Conservation (phyloP, 1,284 basidiomycete genomes). For the Trichosporon sp. region DNA sequence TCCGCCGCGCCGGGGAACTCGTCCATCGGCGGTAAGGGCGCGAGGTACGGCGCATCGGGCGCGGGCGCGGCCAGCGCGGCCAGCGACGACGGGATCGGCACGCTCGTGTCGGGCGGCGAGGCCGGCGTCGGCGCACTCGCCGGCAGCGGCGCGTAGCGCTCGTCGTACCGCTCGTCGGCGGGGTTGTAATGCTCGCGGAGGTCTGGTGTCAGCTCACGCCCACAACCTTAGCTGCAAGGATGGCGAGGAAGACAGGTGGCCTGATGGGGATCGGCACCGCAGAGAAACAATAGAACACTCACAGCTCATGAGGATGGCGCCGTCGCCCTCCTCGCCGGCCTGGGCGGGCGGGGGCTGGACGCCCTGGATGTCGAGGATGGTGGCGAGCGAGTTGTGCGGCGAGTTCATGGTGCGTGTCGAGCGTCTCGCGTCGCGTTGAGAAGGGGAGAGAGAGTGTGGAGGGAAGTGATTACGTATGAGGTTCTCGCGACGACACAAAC, state of each 20-base stretch:
- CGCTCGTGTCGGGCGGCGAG: slow-evolving; percentile 21
- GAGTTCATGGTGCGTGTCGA: slow-evolving; percentile 8
- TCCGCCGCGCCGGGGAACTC: slow-evolving; percentile 11
- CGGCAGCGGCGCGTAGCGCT: not conserved
- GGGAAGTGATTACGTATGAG: slow-evolving; percentile 10
- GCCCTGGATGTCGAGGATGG: slow-evolving; percentile 3
- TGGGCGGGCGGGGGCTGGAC: not conserved
- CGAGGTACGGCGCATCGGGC: slow-evolving; percentile 8
- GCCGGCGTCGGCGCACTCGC: slow-evolving; percentile 10
- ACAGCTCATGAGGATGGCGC: slow-evolving; percentile 19
- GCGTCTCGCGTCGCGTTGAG: not conserved
- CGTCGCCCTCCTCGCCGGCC: slow-evolving; percentile 8
- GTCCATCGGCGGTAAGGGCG: slow-evolving; percentile 4
- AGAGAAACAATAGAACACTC: slow-evolving; percentile 7
- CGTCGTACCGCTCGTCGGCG: not conserved
- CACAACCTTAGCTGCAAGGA: not conserved
- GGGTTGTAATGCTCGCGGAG: slow-evolving; percentile 13
- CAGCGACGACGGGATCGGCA: slow-evolving; percentile 23
- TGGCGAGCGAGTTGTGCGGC: slow-evolving; percentile 11
- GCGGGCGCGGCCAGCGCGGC: slow-evolving; percentile 15
- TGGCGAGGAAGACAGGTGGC: not conserved
- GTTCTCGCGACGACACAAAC: not conserved
- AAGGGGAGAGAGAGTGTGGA: slow-evolving; percentile 6
- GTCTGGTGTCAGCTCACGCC: slow-evolving; percentile 10
- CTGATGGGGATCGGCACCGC: not conserved